These are phyloP conservation scores for Blastomyces gilchristii DNA, from an alignment of 2,329 filamentous ascomycete species.

Conservation along the genomic window DNA sequence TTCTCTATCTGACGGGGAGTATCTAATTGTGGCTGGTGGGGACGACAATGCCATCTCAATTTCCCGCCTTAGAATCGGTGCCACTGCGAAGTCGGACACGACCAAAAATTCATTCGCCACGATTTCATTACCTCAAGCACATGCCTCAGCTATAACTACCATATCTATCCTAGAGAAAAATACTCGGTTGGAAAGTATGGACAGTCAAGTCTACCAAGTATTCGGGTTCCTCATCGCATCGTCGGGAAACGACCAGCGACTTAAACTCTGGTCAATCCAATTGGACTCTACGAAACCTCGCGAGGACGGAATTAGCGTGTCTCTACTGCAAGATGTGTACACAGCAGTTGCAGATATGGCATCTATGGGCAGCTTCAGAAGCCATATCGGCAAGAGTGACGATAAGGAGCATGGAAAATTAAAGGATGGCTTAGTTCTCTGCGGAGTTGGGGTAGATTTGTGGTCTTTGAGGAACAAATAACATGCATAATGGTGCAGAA, in stretches of 20 bases:
- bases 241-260: constrained; percentile 38
- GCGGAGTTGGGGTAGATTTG: constrained; percentile 43
- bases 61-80: constrained; percentile 31
- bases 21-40: constrained; percentile 62
- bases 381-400: constrained; percentile 8
- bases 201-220: constrained; percentile 1
- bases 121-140: constrained; percentile 33
- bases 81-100: background rate
- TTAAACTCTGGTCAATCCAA: constrained; percentile 35
- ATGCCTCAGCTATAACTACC: constrained; percentile 36
- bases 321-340: constrained; percentile 24
- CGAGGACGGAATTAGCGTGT: constrained; percentile 18
- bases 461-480: constrained; percentile 19
- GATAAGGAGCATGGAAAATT: constrained; percentile 1
- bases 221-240: constrained; percentile 24
- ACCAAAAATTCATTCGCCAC: constrained; percentile 21
- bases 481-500: background rate
- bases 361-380: constrained; percentile 35
- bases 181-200: constrained; percentile 5
- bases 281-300: constrained; percentile 20
- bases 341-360: constrained; percentile 49
- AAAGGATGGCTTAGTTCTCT: constrained; percentile 30
- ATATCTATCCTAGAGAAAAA: constrained; percentile 24
- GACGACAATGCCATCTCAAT: constrained; percentile 76
- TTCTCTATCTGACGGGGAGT: constrained; percentile 23